These are phyloP conservation scores for Agastache rugosa DNA, from an alignment of 257 asterid genomes.

Conservation along the genomic window DNA sequence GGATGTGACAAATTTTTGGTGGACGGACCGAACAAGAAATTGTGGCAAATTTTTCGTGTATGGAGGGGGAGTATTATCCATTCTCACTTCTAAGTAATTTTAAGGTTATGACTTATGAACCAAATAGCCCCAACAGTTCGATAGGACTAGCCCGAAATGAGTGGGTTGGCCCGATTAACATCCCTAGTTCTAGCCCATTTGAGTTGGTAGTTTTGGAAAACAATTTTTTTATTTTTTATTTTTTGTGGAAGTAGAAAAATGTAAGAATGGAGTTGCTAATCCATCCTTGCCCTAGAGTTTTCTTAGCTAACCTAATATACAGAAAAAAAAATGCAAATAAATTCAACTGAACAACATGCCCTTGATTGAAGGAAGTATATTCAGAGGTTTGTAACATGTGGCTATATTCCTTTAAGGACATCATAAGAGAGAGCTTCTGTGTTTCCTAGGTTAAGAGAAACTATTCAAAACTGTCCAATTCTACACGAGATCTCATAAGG, in stretches of 20 bases:
- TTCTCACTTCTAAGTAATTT: too few species aligned
- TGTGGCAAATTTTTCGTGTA: too few species aligned
- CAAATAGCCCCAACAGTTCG: too few species aligned
- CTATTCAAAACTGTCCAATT: slow-evolving; percentile 14
- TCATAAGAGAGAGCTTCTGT: not conserved
- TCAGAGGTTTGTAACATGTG: not conserved
- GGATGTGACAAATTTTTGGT: too few species aligned
- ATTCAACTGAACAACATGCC: not conserved
- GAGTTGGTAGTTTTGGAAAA: too few species aligned
- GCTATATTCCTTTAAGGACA: slow-evolving; percentile 11
- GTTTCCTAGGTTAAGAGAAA: not conserved
- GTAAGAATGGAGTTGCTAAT: not conserved
- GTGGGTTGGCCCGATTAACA: too few species aligned
- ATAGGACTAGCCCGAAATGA: too few species aligned
- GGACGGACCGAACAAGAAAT: too few species aligned
- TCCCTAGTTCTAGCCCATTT: too few species aligned
- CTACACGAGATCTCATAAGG: not conserved
- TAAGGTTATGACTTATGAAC: too few species aligned
- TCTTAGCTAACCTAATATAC: not conserved
- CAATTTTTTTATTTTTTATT: too few species aligned
- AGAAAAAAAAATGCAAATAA: not conserved
- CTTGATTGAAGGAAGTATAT: not conserved
- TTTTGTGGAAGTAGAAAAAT: not conserved
- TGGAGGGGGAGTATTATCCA: too few species aligned
- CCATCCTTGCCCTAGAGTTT: not conserved